Evolutionary conservation across 1,284 basidiomycete species (phyloP), one percentile per base, ranked within the genome.

Genomic region (Papiliotrema fonsecae): DNA sequence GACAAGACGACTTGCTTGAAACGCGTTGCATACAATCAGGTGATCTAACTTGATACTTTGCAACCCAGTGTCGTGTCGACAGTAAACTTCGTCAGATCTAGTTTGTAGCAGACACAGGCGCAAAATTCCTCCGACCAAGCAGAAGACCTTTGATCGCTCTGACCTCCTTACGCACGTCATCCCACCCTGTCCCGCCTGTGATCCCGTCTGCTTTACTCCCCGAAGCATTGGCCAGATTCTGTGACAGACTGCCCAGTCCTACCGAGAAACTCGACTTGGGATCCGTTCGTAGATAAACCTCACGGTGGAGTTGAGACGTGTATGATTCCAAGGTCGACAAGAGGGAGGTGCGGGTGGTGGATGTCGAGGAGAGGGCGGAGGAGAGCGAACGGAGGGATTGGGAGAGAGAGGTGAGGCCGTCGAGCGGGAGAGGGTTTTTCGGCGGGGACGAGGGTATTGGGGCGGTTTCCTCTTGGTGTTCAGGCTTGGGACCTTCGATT

Each of bases 131-230:
- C 50, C 72, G 51, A 48, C 67, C 71, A 45, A 74, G 56, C 45
- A 74, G 55, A 31, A 73, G 40, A n/a, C 72, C 72, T 55, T 74
- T 73, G 49, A 74, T 62, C 7, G 64, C 67, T 45, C 72, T 61
- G 16, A 74, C 57, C 50, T 74, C 72, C 49, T 67, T 69, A 43
- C 69, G 60, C 25, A 69, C 63, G 26, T 56, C 58, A 51, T 74
- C 71, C 67, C 67, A 72, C 51, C 69, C 65, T 45, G 65, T 64
- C n/a, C 55, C 53, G 14, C 49, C 58, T 4, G 40, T 22, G 16
- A 28, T 32, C 11, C 43, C 35, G 32, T 24, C 21, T 7, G 4
- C 42, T 30, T 42, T 45, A 30, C 28, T 18, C 24, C 57, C 53
- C 28, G 26, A 30, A 4, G 16, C 34, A 22, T 30, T 37, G 18